These are phyloP conservation scores for Capsella rubella DNA, from an alignment of 441 rosid species.

Conservation along the genomic window DNA sequence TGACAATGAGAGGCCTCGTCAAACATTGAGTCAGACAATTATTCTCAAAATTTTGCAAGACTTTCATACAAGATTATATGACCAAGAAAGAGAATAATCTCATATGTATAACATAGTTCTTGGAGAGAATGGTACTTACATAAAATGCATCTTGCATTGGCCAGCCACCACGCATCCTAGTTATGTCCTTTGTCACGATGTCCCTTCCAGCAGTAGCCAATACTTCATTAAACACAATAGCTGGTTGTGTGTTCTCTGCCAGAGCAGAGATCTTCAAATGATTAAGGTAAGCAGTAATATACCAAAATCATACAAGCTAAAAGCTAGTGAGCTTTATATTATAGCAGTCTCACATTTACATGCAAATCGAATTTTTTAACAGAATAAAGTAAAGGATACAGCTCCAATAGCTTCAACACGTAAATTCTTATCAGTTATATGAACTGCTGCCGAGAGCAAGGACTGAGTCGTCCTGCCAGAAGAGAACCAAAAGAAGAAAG, in stretches of 20 bases:
- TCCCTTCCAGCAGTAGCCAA: constrained; percentile 91
- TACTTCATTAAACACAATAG: constrained; percentile 86
- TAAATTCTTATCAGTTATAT: constrained; percentile 90
- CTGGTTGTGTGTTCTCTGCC: constrained; percentile 85
- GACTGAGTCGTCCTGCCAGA: constrained; percentile 89
- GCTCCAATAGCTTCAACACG: constrained; percentile 96
- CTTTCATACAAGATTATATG: constrained; percentile 4
- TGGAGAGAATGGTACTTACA: constrained; percentile 59
- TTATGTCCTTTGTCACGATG: constrained; percentile 92
- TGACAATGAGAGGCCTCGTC: constrained; percentile 19
- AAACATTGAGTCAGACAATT: constrained; percentile 7
- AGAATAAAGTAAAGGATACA: constrained; percentile 67
- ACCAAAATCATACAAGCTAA: constrained; percentile 36
- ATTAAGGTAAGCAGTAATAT: constrained; percentile 55
- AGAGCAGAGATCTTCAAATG: constrained; percentile 74
- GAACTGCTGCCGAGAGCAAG: constrained; percentile 88
- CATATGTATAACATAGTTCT: constrained; percentile 1
- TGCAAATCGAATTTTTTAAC: constrained; percentile 32
- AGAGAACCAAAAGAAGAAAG: constrained; percentile 34
- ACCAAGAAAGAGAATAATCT: constrained; percentile 3
- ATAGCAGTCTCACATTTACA: constrained; percentile 31
- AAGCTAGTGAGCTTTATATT: constrained; percentile 19
- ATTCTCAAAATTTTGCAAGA: neutral
- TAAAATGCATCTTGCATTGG: constrained; percentile 98
- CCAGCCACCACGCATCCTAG: constrained; percentile 99